Conservation (phyloP, 257 asterid genomes). For the Solanum gracilifrons region DNA sequence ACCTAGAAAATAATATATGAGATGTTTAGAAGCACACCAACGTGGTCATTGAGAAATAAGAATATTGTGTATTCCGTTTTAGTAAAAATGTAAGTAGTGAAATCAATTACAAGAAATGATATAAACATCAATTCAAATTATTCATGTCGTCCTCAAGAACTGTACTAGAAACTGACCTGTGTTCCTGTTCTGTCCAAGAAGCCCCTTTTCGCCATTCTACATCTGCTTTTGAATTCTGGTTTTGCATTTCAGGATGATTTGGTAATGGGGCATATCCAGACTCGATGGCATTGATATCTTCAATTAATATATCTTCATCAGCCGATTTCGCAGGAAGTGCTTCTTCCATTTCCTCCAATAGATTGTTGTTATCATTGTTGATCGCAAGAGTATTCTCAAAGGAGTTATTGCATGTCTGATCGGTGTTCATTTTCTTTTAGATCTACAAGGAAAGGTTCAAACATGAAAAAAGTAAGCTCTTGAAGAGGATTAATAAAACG, state of each 20-base stretch:
- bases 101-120: background rate
- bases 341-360: conserved; percentile 18
- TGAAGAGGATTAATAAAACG: conserved; percentile 2
- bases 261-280: conserved; percentile 26
- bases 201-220: conserved; percentile 11
- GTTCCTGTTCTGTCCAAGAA: conserved; percentile 45
- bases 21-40: background rate
- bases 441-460: background rate
- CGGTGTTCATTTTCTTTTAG: conserved; percentile 15
- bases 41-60: background rate
- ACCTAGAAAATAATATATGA: background rate
- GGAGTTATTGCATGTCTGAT: conserved; percentile 11
- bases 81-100: background rate
- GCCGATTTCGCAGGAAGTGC: conserved; percentile 29
- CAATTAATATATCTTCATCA: conserved; percentile 21
- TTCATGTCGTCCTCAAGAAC: background rate
- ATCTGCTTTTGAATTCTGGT: background rate
- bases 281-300: conserved; percentile 26
- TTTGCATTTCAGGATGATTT: background rate
- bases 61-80: background rate
- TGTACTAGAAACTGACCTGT: conserved; percentile 11
- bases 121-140: background rate
- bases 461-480: conserved; percentile 13
- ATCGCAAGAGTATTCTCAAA: conserved; percentile 27
- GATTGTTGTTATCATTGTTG: conserved; percentile 3